These are phyloP conservation scores for Komagataella ulmi DNA, from an alignment of 805 yeast species.

Conservation along the genomic window DNA sequence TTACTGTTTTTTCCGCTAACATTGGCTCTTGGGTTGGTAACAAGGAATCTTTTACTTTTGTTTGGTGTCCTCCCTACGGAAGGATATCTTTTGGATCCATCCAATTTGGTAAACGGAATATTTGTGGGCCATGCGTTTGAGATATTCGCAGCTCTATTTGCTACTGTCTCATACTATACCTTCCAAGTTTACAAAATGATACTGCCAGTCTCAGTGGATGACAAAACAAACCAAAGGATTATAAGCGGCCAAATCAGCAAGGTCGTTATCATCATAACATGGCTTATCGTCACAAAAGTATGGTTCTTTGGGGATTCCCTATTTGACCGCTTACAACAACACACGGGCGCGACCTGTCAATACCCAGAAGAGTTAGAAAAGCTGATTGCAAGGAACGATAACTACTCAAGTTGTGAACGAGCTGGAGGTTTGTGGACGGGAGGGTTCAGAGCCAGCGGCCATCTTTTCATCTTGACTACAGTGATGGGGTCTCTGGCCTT, in stretches of 20 bases:
- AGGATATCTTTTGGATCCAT: slow-evolving; percentile 1
- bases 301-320: slow-evolving; percentile 21
- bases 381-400: slow-evolving; percentile 7
- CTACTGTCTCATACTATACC: slow-evolving; percentile 4
- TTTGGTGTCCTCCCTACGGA: not conserved
- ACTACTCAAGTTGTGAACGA: slow-evolving; percentile 3
- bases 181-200: not conserved
- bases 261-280: slow-evolving; percentile 7
- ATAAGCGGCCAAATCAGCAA: slow-evolving; percentile 9
- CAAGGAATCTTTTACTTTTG: not conserved
- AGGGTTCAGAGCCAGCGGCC: slow-evolving; percentile 30
- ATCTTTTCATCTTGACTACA: slow-evolving; percentile 21
- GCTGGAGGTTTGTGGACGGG: slow-evolving; percentile 19
- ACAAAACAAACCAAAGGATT: not conserved
- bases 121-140: slow-evolving; percentile 19
- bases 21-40: not conserved
- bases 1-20: not conserved
- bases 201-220: not conserved
- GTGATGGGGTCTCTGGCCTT: slow-evolving; percentile 15
- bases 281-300: slow-evolving; percentile 11
- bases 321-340: slow-evolving; percentile 17
- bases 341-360: slow-evolving; percentile 25
- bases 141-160: slow-evolving; percentile 7
- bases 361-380: slow-evolving; percentile 7
- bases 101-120: slow-evolving; percentile 8